A percentile compares a stretch with the other conserved stretches of the same genome.
phyloP scores from a whole-genome alignment of 2,329 filamentous ascomycete species.

The Achaetomium macrosporum region DNA sequence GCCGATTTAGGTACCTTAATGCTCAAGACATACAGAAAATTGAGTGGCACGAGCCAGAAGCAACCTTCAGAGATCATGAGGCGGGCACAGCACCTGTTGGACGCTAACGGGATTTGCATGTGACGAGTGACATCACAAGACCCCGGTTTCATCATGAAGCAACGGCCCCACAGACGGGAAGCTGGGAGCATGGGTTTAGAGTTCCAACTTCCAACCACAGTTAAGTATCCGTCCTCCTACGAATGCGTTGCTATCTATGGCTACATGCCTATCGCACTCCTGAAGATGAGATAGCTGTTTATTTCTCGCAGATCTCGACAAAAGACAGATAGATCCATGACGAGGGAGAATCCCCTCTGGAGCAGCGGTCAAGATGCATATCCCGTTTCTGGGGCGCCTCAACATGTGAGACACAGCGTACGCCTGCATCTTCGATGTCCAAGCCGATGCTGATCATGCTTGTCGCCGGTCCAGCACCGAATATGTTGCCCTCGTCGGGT shows the following conservation, averaged over 20 bases:
- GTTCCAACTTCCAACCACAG: background rate
- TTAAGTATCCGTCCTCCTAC: too few species aligned
- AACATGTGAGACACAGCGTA: constrained; percentile 40
- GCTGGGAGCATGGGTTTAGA: background rate
- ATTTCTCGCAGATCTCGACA: background rate
- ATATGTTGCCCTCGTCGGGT: constrained; percentile 80
- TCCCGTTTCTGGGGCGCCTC: constrained; percentile 48
- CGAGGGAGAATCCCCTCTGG: constrained; percentile 7
- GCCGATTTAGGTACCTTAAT: too few species aligned
- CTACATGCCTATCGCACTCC: too few species aligned
- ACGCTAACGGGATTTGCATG: constrained; percentile 8
- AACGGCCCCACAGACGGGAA: background rate
- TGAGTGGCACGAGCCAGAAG: too few species aligned
- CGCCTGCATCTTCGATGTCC: background rate
- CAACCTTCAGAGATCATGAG: background rate
- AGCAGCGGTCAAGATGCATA: constrained; percentile 36
- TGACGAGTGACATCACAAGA: constrained; percentile 18
- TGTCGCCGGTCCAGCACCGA: constrained; percentile 53
- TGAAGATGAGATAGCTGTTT: background rate
- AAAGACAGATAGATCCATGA: constrained; percentile 13
- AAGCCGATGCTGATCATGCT: background rate
- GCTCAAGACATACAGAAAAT: too few species aligned
- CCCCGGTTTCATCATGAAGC: constrained; percentile 6
- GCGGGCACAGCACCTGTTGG: constrained; percentile 1
- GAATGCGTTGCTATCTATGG: too few species aligned